Conservation (phyloP, 148 eudicot species). For the Camellia japonica region DNA sequence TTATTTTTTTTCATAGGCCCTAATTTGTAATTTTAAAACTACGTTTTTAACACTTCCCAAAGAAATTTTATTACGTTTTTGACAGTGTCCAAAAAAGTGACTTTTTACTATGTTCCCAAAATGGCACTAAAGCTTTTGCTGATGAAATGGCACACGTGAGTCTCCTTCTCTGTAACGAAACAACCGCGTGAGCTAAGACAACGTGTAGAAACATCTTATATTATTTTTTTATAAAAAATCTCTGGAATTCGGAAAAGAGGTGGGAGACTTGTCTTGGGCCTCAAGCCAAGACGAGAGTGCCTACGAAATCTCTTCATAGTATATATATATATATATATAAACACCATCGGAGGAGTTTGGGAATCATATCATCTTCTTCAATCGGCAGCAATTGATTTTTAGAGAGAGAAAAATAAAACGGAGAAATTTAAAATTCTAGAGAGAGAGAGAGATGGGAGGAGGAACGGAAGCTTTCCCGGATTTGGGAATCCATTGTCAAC, state of each 20-base stretch:
- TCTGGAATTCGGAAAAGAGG: neutral
- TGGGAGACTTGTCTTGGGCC: constrained; percentile 27
- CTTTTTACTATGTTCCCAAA: no score
- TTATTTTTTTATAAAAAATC: no score
- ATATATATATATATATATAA: neutral
- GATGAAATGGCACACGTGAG: neutral
- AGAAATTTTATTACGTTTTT: no score
- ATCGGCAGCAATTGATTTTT: neutral
- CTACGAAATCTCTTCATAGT: neutral
- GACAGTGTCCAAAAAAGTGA: no score
- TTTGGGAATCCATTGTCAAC: constrained; percentile 76
- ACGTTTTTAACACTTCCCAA: no score
- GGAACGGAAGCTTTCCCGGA: constrained; percentile 87
- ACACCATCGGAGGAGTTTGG: neutral
- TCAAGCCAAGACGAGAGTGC: constrained; percentile 25
- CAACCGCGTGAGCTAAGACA: neutral
- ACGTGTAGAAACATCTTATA: constrained; percentile 14
- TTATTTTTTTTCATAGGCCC: no score
- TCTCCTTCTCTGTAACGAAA: neutral
- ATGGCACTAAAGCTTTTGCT: neutral
- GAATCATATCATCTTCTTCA: neutral
- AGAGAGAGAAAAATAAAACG: neutral
- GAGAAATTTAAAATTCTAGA: neutral
- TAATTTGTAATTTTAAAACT: no score
- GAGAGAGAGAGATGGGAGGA: constrained; percentile 37